phyloP scores from a whole-genome alignment of 768 basidiomycete species.

The Russula foetens region DNA sequence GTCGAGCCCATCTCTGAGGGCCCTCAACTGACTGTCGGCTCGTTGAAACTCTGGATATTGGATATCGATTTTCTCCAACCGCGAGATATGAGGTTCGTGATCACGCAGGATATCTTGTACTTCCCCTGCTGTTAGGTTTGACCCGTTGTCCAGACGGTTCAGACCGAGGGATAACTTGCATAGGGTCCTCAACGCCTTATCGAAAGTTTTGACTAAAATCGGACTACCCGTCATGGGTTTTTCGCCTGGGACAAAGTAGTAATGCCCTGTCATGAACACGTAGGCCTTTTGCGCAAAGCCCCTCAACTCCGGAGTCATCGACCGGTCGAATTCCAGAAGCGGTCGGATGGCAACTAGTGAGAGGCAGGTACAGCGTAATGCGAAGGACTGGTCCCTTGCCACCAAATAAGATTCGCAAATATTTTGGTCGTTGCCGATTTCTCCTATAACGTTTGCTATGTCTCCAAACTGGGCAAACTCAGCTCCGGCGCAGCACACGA shows the following conservation, averaged over 20 bases:
- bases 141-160: too few relatives aligned
- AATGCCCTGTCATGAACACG: too few relatives aligned
- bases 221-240: too few relatives aligned
- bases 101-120: not conserved
- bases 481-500: not conserved
- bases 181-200: not conserved
- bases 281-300: too few relatives aligned
- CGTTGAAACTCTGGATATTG: too few relatives aligned
- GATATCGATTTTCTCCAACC: not conserved
- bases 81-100: not conserved
- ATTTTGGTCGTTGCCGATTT: not conserved
- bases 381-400: not conserved
- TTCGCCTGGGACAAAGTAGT: too few relatives aligned
- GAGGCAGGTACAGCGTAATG: slow-evolving; percentile 10
- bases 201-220: too few relatives aligned
- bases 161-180: not conserved
- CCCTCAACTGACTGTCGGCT: too few relatives aligned
- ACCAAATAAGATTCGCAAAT: not conserved
- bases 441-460: not conserved
- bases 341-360: slow-evolving; percentile 5
- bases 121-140: not conserved
- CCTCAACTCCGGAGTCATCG: too few relatives aligned
- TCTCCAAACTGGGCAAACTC: not conserved
- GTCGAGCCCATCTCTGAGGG: not conserved
- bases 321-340: not conserved